These are phyloP conservation scores for Didymella lethalis DNA, from an alignment of 2,329 filamentous ascomycete genomes.

Conservation along the genomic window DNA sequence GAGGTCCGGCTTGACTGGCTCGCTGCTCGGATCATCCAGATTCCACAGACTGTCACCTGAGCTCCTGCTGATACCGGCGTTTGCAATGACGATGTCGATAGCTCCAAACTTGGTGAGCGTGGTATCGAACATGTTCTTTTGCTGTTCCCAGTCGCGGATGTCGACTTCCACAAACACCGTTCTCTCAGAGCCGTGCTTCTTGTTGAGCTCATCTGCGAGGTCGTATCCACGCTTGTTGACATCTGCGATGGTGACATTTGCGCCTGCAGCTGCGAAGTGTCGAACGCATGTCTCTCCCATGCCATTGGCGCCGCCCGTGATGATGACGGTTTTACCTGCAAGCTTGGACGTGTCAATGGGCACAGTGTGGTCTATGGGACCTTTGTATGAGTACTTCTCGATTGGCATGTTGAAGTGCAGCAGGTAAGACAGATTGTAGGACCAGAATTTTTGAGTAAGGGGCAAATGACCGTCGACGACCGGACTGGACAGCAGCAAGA, in stretches of 20 bases:
- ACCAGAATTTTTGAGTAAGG: neutral
- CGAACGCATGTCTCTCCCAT: constrained; percentile 48
- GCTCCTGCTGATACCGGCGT: neutral
- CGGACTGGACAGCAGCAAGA: neutral
- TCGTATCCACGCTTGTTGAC: constrained; percentile 35
- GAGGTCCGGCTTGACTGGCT: neutral
- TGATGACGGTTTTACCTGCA: constrained; percentile 54
- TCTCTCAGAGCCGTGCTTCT: neutral
- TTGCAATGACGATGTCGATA: neutral
- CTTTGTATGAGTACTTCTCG: neutral
- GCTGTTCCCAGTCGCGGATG: neutral
- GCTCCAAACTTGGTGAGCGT: neutral
- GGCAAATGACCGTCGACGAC: neutral
- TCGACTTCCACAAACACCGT: neutral
- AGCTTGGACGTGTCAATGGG: neutral
- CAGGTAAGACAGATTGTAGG: neutral
- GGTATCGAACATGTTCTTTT: neutral
- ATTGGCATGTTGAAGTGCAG: neutral
- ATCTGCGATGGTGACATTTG: constrained; percentile 49
- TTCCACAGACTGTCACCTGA: neutral
- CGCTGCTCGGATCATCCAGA: neutral
- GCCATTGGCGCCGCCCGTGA: constrained; percentile 58
- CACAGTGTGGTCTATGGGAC: neutral
- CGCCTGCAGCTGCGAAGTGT: constrained; percentile 41
- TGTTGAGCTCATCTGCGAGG: neutral